These are phyloP conservation scores for Aspergillus baeticus DNA, from an alignment of 495 filamentous ascomycete genomes.

Conservation along the genomic window DNA sequence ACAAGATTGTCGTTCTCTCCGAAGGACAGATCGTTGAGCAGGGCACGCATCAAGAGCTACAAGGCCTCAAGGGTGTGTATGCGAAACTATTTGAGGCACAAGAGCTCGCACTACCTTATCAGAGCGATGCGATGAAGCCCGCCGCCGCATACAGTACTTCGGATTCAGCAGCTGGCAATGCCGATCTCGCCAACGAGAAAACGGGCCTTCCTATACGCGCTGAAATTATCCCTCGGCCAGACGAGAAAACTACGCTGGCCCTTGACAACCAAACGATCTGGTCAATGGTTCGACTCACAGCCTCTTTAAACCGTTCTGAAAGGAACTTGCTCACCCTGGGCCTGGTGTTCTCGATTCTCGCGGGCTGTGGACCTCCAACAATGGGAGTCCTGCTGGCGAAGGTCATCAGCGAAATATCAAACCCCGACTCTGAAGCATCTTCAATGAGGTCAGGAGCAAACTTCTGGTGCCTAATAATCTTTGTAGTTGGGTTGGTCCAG, in stretches of 20 bases:
- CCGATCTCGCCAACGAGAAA: too few species aligned
- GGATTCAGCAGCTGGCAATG: too few species aligned
- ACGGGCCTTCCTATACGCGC: too few species aligned
- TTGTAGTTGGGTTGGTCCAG: too few species aligned
- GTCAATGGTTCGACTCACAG: conserved; percentile 39
- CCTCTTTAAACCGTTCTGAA: conserved; percentile 57
- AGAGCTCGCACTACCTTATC: too few species aligned
- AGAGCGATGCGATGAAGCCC: too few species aligned
- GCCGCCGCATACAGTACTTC: too few species aligned
- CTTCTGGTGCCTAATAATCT: background rate
- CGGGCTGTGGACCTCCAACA: background rate
- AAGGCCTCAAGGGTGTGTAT: too few species aligned
- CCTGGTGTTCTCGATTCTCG: background rate
- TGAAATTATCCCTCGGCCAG: too few species aligned
- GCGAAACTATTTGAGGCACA: too few species aligned
- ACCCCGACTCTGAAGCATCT: background rate
- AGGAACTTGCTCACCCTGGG: background rate
- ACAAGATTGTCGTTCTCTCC: conserved; percentile 88
- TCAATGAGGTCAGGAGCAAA: background rate
- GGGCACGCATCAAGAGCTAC: conserved; percentile 39
- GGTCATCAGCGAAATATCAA: background rate
- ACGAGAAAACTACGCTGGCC: too few species aligned
- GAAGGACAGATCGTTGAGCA: conserved; percentile 76
- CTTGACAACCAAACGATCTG: conserved; percentile 16
- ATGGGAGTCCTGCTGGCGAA: background rate